Base-by-base conservation (phyloP, 75 land plant genomes). In the Ceratopteris richardii region DNA sequence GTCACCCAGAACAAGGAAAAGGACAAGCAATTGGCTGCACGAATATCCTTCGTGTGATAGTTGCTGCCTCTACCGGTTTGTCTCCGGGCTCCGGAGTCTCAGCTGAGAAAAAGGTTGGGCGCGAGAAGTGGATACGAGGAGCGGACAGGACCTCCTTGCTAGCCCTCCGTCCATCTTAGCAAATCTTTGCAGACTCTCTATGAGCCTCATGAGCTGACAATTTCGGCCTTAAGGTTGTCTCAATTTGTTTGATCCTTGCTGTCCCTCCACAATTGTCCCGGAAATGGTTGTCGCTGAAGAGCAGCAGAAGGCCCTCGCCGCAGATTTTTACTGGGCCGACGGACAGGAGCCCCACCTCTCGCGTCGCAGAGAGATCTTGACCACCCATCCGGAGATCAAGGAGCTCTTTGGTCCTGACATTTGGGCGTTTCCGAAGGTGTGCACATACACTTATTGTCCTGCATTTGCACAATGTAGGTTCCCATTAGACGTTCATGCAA, bases 341-440 rank as follows among this genome's bases (percentile, higher is more conserved):
- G 85, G 81, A 0, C 95, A 88, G 41, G 97, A 92, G 71, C 97
- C 97, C 17, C 97, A 92, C 51, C 89, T 86, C 18, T 67, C 77
- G 20, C 51, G 97, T 18, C 51, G 97, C 17, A 58, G 69, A 1
- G 64, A 82, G 71, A 92, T 91, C 47, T 81, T 91, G 73, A 66
- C 81, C 23, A 57, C 71, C 52, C 74, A 91, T 70, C 97, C 97
- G 21, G 81, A 92, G 63, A 88, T 92, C 76, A 77, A 64, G 54
- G 79, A 88, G 31, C 86, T 92, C 46, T 88, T 88, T 57, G 97
- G 97, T 31, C 95, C 97, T 11, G 97, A 92, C 57, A 75, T 85
- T 28, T 79, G 58, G 51, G 88, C 89, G 21, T 77, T 80, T 37
- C 66, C 74, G 36, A 84, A 92, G 93, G 97, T 82, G 14, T 16